Percentiles rank a stretch among this genome's conserved stretches.
phyloP scores from a whole-genome alignment of 1,139 yeast species.

The Chernovozyma sophiae-reginae region DNA sequence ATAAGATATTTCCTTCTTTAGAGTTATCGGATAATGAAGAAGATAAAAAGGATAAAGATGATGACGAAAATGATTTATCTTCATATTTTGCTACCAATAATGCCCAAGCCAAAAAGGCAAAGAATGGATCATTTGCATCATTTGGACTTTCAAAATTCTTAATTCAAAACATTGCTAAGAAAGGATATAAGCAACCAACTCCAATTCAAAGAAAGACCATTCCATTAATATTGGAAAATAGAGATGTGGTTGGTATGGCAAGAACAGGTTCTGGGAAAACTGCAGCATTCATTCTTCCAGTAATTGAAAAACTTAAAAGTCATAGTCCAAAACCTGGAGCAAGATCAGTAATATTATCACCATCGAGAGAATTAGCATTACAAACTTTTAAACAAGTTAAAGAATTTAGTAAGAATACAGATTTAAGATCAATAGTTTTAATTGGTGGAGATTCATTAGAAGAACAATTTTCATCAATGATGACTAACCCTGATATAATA shows the following conservation, averaged over 20 bases:
- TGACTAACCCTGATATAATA: conserved; percentile 89
- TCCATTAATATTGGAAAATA: conserved; percentile 78
- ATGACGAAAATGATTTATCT: conserved; percentile 40
- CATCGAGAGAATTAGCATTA: conserved; percentile 89
- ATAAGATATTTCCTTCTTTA: conserved; percentile 52
- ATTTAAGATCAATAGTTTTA: conserved; percentile 70
- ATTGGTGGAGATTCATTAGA: conserved; percentile 98
- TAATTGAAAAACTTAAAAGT: conserved; percentile 75
- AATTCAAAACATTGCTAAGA: conserved; percentile 65
- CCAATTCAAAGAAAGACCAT: conserved; percentile 96
- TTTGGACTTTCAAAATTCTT: conserved; percentile 80
- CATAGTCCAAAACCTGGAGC: conserved; percentile 89
- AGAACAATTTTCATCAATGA: conserved; percentile 91
- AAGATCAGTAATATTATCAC: conserved; percentile 81
- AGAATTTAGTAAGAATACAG: conserved; percentile 83
- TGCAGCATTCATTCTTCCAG: conserved; percentile 93
- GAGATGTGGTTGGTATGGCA: conserved; percentile 99
- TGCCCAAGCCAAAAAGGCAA: conserved; percentile 57
- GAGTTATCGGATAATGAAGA: conserved; percentile 64
- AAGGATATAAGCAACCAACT: conserved; percentile 93
- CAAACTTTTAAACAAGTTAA: conserved; percentile 88
- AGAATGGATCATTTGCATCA: conserved; percentile 82
- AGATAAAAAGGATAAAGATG: conserved; percentile 42
- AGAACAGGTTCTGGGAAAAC: conserved; percentile 99
- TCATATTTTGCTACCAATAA: conserved; percentile 35